phyloP scores from a whole-genome alignment of 371 early-diverging fungal species.

The Capillidium heterosporum region DNA sequence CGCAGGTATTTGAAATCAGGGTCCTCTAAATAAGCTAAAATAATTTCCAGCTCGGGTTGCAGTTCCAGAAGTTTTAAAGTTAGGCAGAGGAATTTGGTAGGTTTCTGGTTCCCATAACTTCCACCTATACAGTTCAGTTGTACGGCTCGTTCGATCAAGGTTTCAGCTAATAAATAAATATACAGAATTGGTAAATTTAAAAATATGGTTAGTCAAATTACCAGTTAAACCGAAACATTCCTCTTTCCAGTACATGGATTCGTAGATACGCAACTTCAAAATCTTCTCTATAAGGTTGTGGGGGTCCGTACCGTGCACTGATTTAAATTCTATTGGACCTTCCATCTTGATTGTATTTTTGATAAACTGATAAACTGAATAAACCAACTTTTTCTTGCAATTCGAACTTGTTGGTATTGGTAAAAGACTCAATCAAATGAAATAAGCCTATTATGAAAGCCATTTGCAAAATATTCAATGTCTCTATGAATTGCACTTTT shows the following conservation, averaged over 20 bases:
- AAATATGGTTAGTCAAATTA: slow-evolving; percentile 11
- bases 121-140: slow-evolving; percentile 66
- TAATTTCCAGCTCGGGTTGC: slow-evolving; percentile 73
- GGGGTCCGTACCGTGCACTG: slow-evolving; percentile 66
- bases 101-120: slow-evolving; percentile 62
- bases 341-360: neutral
- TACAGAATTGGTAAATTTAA: neutral
- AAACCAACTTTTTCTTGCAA: too few relatives aligned
- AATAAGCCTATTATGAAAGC: too few relatives aligned
- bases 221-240: slow-evolving; percentile 83
- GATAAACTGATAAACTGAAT: too few relatives aligned
- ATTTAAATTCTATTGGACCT: too few relatives aligned
- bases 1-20: slow-evolving; percentile 74
- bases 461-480: too few relatives aligned
- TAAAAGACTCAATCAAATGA: too few relatives aligned
- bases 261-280: slow-evolving; percentile 73
- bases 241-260: slow-evolving; percentile 89
- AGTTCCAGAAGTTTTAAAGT: slow-evolving; percentile 75
- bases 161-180: slow-evolving; percentile 35
- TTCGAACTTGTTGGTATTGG: too few relatives aligned
- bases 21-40: slow-evolving; percentile 38
- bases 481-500: too few relatives aligned
- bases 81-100: slow-evolving; percentile 82
- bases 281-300: slow-evolving; percentile 88
- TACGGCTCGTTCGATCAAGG: slow-evolving; percentile 77